Evolutionary conservation across 202 grass and related monocot genomes (phyloP), one percentile per base, ranked within the genome.

Genomic region (Cymbopogon flexuosus): DNA sequence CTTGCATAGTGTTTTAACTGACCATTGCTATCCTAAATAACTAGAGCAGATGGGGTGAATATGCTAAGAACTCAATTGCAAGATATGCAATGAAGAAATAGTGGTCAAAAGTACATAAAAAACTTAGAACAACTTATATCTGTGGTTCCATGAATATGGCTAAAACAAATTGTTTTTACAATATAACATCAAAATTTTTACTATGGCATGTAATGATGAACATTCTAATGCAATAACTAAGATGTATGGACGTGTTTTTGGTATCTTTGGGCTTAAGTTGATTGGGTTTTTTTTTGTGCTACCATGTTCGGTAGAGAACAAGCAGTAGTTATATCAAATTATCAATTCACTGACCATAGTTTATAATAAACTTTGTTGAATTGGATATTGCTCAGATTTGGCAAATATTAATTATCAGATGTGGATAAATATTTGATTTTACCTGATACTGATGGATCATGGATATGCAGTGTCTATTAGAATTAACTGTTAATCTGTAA

Each of bases 331-430:
- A 21, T 56, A 21, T 21, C n/a, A 56, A 21, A 56, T 56, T 59
- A 47, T 75, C 46, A 47, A 72, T 62, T 35, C 1, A 9, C 19
- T 70, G 21, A 10, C 8, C 24, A 8, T 46, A 76, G 24, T 43
- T 62, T 68, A 62, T n/a, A 59, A 79, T 60, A 30, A 29, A 39
- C 72, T 84, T 52, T 23, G 14, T 75, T 43, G 16, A 40, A 57
- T 77, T 77, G 3, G 63, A 7, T 82, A 33, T 81, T 68, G 6
- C 42, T 65, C 43, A 70, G 22, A 81, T 19, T 75, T 36, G 24
- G 27, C 74, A 22, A 76, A 57, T 62, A 40, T n/a, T 52, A 62
- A 67, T 68, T 33, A 72, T 54, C 8, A 33, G 39, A 13, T 45
- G 18, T 76, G 45, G 16, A 46, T 10, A 77, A 77, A 3, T 68